phyloP scores from a whole-genome alignment of 2,329 filamentous ascomycete species.

The Scedosporium minutisporum region DNA sequence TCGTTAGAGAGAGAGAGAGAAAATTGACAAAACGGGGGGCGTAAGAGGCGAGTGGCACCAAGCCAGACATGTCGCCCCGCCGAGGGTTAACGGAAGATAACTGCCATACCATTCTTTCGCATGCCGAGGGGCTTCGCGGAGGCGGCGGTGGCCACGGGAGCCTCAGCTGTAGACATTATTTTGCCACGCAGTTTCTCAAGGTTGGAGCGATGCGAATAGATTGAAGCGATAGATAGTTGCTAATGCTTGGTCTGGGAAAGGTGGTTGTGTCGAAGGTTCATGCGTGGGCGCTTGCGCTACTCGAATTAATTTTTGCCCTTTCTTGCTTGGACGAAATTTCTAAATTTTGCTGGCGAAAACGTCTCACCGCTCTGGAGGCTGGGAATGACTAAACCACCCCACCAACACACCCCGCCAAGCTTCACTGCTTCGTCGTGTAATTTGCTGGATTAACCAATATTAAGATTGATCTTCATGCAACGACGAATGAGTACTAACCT shows the following conservation, averaged over 20 bases:
- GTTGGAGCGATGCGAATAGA: not conserved
- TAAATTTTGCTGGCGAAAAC: not conserved
- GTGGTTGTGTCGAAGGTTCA: not conserved
- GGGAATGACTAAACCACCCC: not conserved
- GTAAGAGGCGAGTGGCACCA: too few relatives aligned
- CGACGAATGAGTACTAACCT: too few relatives aligned
- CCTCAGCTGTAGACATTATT: conserved; percentile 12
- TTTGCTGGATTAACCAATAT: too few relatives aligned
- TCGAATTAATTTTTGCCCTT: too few relatives aligned
- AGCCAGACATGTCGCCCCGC: not conserved
- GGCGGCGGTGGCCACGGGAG: conserved; percentile 23
- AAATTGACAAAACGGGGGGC: not conserved
- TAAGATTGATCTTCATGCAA: too few relatives aligned
- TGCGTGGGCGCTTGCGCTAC: not conserved
- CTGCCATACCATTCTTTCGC: conserved; percentile 67
- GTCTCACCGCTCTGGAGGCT: not conserved
- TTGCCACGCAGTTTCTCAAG: not conserved
- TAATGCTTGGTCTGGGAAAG: not conserved
- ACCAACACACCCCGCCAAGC: not conserved
- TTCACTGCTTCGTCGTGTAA: too few relatives aligned
- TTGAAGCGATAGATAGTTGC: not conserved
- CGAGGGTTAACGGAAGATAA: not conserved
- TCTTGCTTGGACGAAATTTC: not conserved
- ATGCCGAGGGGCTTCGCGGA: conserved; percentile 47
- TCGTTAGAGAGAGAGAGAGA: not conserved